A percentile compares a stretch with the other conserved stretches of the same genome.
Conservation (phyloP, 768 basidiomycete species). For the Solioccasus polychromus region DNA sequence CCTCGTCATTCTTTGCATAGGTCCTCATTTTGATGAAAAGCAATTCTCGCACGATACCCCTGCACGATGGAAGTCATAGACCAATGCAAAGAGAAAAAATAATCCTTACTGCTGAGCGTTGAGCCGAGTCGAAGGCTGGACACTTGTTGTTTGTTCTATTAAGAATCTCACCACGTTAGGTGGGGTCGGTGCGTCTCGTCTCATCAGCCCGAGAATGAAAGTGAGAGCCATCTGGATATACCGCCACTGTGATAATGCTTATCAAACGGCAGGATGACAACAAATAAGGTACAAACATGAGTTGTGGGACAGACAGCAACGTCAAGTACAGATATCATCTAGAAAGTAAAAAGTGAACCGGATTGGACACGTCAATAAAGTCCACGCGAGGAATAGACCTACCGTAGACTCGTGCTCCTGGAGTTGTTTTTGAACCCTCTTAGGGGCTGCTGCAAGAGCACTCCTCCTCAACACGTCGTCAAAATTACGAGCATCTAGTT, state of each 20-base stretch:
- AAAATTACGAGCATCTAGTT: slow-evolving; percentile 45
- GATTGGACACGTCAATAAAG: not conserved
- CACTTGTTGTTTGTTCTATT: slow-evolving; percentile 61
- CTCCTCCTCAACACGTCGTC: slow-evolving; percentile 42
- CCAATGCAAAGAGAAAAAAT: not conserved
- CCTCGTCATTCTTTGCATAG: slow-evolving; percentile 57
- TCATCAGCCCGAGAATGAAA: slow-evolving; percentile 59
- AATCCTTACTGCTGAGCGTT: slow-evolving; percentile 56
- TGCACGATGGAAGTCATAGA: slow-evolving; percentile 23
- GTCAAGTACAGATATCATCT: slow-evolving; percentile 62
- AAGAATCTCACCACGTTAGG: slow-evolving; percentile 61
- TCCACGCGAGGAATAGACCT: slow-evolving; percentile 10
- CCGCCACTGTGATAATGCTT: slow-evolving; percentile 59
- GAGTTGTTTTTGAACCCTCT: slow-evolving; percentile 44
- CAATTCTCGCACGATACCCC: slow-evolving; percentile 65
- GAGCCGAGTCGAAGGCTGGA: slow-evolving; percentile 66
- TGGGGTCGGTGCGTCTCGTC: slow-evolving; percentile 56
- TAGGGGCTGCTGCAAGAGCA: slow-evolving; percentile 41
- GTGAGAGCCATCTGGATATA: slow-evolving; percentile 70
- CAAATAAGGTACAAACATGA: slow-evolving; percentile 51
- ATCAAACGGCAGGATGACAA: slow-evolving; percentile 5
- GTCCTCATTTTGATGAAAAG: slow-evolving; percentile 75
- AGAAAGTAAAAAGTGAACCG: slow-evolving; percentile 5
- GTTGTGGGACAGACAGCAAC: slow-evolving; percentile 61
- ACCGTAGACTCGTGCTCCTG: slow-evolving; percentile 51